Conservation (phyloP, 768 basidiomycete species). For the Lactarius indigo region DNA sequence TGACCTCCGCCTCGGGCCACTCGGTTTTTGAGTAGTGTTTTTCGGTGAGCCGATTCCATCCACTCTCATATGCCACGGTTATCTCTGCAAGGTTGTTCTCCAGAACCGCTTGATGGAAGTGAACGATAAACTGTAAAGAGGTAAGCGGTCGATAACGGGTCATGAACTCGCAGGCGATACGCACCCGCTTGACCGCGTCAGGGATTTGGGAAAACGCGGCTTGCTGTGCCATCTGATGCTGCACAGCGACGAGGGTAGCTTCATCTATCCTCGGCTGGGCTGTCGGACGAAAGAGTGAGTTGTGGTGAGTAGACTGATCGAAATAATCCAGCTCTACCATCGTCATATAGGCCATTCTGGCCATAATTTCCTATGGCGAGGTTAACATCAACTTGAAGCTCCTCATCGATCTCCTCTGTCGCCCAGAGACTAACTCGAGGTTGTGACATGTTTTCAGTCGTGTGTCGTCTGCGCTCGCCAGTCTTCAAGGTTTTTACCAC, state of each 20-base stretch:
- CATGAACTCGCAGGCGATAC: slow-evolving; percentile 28
- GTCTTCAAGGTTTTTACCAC: background rate
- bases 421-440: slow-evolving; percentile 72
- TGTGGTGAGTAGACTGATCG: background rate
- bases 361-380: slow-evolving; percentile 66
- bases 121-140: slow-evolving; percentile 78
- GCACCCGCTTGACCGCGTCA: slow-evolving; percentile 83
- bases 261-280: slow-evolving; percentile 68
- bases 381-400: slow-evolving; percentile 62
- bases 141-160: background rate
- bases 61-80: slow-evolving; percentile 90
- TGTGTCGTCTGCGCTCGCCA: background rate
- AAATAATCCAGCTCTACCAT: slow-evolving; percentile 41
- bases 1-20: slow-evolving; percentile 97
- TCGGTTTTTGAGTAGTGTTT: slow-evolving; percentile 92
- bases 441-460: slow-evolving; percentile 44
- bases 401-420: slow-evolving; percentile 81
- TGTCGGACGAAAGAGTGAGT: slow-evolving; percentile 9
- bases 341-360: slow-evolving; percentile 65
- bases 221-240: slow-evolving; percentile 82
- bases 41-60: slow-evolving; percentile 96
- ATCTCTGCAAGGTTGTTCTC: slow-evolving; percentile 91
- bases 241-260: slow-evolving; percentile 63
- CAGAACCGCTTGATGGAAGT: slow-evolving; percentile 90
- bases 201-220: slow-evolving; percentile 80